Conservation (phyloP, 2,329 filamentous ascomycete species). For the Botrytis fragariae region DNA sequence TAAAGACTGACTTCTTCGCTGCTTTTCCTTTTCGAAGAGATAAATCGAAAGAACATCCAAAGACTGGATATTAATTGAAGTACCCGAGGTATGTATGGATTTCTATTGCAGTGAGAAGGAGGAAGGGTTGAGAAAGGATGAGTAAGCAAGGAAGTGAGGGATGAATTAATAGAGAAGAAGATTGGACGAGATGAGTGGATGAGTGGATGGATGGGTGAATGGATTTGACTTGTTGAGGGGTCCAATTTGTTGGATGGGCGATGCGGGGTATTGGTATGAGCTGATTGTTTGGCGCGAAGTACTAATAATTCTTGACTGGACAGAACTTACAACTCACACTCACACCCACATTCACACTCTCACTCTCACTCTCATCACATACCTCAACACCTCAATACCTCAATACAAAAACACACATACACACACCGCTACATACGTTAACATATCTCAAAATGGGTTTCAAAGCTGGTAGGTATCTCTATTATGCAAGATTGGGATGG, state of each 20-base stretch:
- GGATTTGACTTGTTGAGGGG: slow-evolving; percentile 3
- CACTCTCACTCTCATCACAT: not conserved
- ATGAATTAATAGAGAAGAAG: too few species aligned
- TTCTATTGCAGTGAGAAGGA: not conserved
- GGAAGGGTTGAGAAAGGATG: not conserved
- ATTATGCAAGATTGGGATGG: not conserved
- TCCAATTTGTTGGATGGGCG: not conserved
- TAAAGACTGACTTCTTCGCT: not conserved
- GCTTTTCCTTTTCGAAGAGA: not conserved
- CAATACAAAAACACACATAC: not conserved
- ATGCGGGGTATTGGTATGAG: slow-evolving; percentile 3
- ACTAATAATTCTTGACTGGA: not conserved
- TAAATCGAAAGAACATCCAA: not conserved
- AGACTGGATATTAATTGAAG: not conserved
- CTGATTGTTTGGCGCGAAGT: not conserved
- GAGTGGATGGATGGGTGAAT: not conserved
- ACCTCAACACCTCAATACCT: not conserved
- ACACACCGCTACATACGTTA: not conserved
- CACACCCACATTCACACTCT: not conserved
- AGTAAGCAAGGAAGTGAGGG: not conserved
- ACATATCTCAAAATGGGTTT: slow-evolving; percentile 47
- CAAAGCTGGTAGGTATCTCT: slow-evolving; percentile 54
- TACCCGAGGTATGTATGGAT: not conserved
- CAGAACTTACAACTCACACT: slow-evolving; percentile 10
- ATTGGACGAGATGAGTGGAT: not conserved